Evolutionary conservation across 2,329 filamentous ascomycete species (phyloP).

Genomic region (Ophiostoma pallidulum): DNA sequence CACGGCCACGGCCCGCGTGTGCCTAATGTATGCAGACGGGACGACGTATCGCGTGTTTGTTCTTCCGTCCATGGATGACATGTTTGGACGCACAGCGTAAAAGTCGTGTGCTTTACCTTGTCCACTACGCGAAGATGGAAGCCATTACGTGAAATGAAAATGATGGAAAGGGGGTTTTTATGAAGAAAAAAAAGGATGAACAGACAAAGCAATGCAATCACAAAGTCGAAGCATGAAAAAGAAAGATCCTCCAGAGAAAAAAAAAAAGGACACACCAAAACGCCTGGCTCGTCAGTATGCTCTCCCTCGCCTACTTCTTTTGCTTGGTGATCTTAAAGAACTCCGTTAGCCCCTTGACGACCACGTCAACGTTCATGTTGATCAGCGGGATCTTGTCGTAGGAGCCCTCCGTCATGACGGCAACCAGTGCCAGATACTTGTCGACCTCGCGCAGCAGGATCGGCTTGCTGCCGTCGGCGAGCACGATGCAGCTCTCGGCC

Average conservation of each 20-base stretch:
- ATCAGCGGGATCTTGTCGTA: conserved; percentile 77
- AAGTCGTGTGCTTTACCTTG: too few relatives aligned
- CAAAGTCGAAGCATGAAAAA: neutral
- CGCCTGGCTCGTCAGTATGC: neutral
- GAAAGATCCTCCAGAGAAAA: neutral
- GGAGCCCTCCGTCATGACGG: conserved; percentile 77
- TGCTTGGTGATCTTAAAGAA: conserved; percentile 67
- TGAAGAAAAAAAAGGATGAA: neutral
- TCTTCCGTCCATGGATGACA: conserved; percentile 24
- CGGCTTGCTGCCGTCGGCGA: conserved; percentile 53
- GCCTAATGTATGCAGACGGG: conserved; percentile 39
- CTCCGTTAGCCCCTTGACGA: conserved; percentile 67
- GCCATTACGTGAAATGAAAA: too few relatives aligned
- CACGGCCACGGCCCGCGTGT: conserved; percentile 37
- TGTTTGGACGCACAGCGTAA: conserved; percentile 2
- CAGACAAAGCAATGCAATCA: neutral
- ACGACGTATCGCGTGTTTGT: conserved; percentile 39
- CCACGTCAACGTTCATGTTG: conserved; percentile 78
- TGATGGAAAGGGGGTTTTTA: too few relatives aligned
- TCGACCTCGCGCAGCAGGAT: conserved; percentile 62
- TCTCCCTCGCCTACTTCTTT: conserved; percentile 23
- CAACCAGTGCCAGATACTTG: conserved; percentile 69
- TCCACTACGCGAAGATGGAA: too few relatives aligned
- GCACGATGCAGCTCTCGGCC: conserved; percentile 58
- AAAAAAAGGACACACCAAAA: neutral